Base-by-base conservation (phyloP, 2,329 filamentous ascomycete species). In the Talaromyces islandicus region DNA sequence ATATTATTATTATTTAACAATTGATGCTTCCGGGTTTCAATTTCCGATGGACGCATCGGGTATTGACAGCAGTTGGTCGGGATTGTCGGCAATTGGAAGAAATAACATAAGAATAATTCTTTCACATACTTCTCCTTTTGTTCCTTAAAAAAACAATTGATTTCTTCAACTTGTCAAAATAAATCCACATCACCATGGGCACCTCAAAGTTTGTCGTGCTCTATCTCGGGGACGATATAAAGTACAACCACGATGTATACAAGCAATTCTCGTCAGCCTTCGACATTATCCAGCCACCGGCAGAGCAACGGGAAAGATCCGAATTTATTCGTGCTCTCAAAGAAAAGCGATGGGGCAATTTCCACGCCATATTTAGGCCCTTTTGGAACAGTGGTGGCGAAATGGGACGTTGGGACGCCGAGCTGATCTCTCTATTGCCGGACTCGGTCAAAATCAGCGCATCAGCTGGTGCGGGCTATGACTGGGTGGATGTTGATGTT, bases 331-430 rank as follows among this genome's bases (percentile, higher is more conserved):
- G 71, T 48, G 74, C 75, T 0, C 55, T 80, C 2, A 73, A 73
- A 54, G 68, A 72, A 0, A 71, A 73, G 29, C 74, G 70, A 68
- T 75, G 68, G 57, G 71, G 70, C 3, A 61, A 69, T 54, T 71
- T 74, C 57, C 67, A 73, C 9, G 82, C 81, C 59, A 75, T 81
- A n/a, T 68, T 70, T 57, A 78, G 86, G 0, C 86, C 86, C 0
- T 85, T 85, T 63, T 88, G 83, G 80, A 80, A 82, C 58, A 85
- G 83, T 0, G 86, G 86, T 29, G 85, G 84, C 9, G 85, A 88
- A 70, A 88, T 88, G 86, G 84, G 83, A 11, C 78, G 77, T 11
- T 88, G 85, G 85, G 82, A 88, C 65, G 68, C 75, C 21, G 85
- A 88, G 67, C 71, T 88, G 19, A 83, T 88, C 41, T 67, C 68